A percentile compares a stretch with the other conserved stretches of the same genome.
These are phyloP conservation scores for Gremmenia infestans DNA, from an alignment of 2,329 filamentous ascomycete genomes.

Conservation along the genomic window DNA sequence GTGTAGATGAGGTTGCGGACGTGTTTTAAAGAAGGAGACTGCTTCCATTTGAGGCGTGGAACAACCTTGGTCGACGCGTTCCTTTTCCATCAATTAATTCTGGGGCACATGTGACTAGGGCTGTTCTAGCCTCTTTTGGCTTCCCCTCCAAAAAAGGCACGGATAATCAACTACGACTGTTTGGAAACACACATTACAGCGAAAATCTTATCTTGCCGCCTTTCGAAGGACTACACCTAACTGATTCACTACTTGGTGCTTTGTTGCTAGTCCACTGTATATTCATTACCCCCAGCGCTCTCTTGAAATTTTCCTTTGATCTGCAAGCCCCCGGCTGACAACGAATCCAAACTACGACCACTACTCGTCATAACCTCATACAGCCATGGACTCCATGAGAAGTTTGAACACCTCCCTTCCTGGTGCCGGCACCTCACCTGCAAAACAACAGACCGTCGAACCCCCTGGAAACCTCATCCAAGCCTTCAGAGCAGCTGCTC, in stretches of 20 bases:
- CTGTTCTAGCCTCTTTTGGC: neutral
- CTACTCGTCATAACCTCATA: neutral
- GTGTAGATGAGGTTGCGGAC: constrained; percentile 11
- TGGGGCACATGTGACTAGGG: too few relatives aligned
- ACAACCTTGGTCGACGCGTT: too few relatives aligned
- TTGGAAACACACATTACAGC: too few relatives aligned
- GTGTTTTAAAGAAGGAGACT: constrained; percentile 5
- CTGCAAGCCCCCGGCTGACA: neutral
- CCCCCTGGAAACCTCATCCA: constrained; percentile 68
- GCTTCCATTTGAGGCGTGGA: too few relatives aligned
- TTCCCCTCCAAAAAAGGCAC: neutral
- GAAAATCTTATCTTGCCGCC: too few relatives aligned
- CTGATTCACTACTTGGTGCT: neutral
- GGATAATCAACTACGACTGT: neutral
- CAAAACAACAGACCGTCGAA: constrained; percentile 38
- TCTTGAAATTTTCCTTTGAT: neutral
- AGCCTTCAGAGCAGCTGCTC: constrained; percentile 85
- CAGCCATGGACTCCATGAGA: constrained; percentile 58
- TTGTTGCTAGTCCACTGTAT: neutral
- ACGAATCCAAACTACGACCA: neutral
- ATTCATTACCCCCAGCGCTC: neutral
- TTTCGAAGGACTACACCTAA: neutral
- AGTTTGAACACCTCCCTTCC: constrained; percentile 58
- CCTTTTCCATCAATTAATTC: too few relatives aligned
- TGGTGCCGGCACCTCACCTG: constrained; percentile 36